Percentiles rank a stretch among this genome's conserved stretches.
phyloP scores from a whole-genome alignment of 768 basidiomycete genomes.

The Hygrocybe punicea region DNA sequence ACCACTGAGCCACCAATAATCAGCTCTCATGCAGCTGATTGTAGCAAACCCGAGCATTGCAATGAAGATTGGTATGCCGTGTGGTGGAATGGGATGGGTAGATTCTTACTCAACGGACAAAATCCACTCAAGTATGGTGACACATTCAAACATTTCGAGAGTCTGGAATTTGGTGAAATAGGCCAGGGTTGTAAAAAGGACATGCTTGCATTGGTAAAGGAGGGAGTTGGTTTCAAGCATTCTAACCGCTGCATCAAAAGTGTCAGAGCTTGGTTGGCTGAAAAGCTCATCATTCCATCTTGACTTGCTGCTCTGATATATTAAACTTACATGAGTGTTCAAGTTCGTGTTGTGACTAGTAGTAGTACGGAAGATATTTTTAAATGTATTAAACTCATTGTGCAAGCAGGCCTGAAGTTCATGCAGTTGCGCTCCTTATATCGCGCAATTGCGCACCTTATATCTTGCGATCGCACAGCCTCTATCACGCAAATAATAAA shows the following conservation, averaged over 20 bases:
- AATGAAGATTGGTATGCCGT: constrained; percentile 1
- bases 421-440: too few species aligned
- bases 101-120: neutral
- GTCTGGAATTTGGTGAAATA: neutral
- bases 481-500: too few species aligned
- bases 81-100: constrained; percentile 4
- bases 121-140: neutral
- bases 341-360: too few species aligned
- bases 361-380: too few species aligned
- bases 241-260: neutral
- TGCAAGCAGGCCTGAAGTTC: too few species aligned
- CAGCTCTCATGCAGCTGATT: neutral
- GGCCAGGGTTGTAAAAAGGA: neutral
- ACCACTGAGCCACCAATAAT: neutral
- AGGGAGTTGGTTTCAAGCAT: neutral
- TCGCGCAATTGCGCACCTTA: too few species aligned
- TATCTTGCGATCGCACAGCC: too few species aligned
- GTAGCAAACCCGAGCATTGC: neutral
- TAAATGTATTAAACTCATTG: too few species aligned
- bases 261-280: neutral
- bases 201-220: constrained; percentile 2
- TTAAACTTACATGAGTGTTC: too few species aligned
- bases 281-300: too few species aligned
- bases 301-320: too few species aligned
- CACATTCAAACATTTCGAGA: neutral